Percentiles rank a stretch among this genome's conserved stretches.
These are phyloP conservation scores for Pascua sp. DNA, from an alignment of 1,284 basidiomycete species.

Conservation along the genomic window DNA sequence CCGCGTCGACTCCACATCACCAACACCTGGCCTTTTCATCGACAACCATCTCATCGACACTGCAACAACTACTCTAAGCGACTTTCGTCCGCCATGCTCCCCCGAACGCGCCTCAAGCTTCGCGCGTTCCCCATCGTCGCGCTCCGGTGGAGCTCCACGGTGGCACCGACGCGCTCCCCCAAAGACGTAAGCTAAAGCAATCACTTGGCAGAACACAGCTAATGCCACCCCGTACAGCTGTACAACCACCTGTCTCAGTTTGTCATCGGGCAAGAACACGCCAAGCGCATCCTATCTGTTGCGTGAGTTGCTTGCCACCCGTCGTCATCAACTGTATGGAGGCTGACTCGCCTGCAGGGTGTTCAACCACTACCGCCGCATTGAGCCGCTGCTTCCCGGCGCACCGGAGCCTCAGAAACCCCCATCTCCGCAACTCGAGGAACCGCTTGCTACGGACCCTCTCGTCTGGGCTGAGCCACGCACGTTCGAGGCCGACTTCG, in stretches of 20 bases:
- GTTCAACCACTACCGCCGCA: conserved; percentile 85
- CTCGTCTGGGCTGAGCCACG: too few species aligned
- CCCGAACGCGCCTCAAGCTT: conserved; percentile 5
- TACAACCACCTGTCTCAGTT: conserved; percentile 83
- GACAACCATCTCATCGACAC: too few species aligned
- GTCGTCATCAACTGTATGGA: background rate
- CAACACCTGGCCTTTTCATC: too few species aligned
- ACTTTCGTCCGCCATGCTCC: conserved; percentile 3
- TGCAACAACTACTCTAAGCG: too few species aligned
- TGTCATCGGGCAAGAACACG: conserved; percentile 85
- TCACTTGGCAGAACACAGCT: too few species aligned
- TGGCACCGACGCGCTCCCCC: conserved; percentile 6
- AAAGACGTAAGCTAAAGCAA: conserved; percentile 13
- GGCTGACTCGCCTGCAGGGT: conserved; percentile 56
- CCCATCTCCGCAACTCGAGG: conserved; percentile 15
- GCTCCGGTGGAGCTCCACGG: conserved; percentile 7
- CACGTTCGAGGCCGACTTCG: conserved; percentile 20
- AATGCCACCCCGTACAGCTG: conserved; percentile 55
- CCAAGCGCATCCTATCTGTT: conserved; percentile 89
- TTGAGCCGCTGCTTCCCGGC: conserved; percentile 40
- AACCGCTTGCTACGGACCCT: conserved; percentile 12
- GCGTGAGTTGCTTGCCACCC: conserved; percentile 58
- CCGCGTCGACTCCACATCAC: too few species aligned
- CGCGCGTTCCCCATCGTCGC: background rate
- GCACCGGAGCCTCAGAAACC: too few species aligned